Conservation (phyloP, 2,329 filamentous ascomycete species). For the Colletotrichum lini region DNA sequence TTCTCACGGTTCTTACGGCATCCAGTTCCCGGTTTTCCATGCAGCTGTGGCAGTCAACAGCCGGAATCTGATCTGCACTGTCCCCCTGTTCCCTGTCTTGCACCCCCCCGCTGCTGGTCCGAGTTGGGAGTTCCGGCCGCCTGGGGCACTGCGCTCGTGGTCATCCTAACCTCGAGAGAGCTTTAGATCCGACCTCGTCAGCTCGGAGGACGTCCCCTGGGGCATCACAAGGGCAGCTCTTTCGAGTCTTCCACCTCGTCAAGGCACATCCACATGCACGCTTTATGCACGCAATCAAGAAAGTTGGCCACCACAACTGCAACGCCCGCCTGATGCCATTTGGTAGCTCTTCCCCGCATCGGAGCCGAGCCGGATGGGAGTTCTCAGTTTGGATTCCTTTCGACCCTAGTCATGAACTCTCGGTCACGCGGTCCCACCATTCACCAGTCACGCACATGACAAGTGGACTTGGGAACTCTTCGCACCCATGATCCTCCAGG, state of each 20-base stretch:
- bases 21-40: constrained; percentile 11
- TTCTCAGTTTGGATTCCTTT: background rate
- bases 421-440: background rate
- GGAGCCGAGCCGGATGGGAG: constrained; percentile 33
- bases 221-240: constrained; percentile 15
- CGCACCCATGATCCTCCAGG: background rate
- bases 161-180: constrained; percentile 19
- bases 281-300: constrained; percentile 29
- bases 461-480: constrained; percentile 11
- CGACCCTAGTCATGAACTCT: background rate
- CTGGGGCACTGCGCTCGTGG: constrained; percentile 21
- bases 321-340: constrained; percentile 10
- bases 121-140: constrained; percentile 29
- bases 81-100: constrained; percentile 34
- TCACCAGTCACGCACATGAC: constrained; percentile 17
- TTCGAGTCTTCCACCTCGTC: background rate
- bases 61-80: constrained; percentile 21
- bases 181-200: constrained; percentile 21
- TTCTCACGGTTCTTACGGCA: background rate
- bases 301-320: constrained; percentile 21
- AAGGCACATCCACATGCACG: constrained; percentile 6
- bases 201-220: constrained; percentile 1
- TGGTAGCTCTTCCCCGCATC: constrained; percentile 10
- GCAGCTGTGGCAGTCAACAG: constrained; percentile 30
- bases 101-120: constrained; percentile 15